Evolutionary conservation across 345 rosid genomes (phyloP), one percentile per base, ranked within the genome.

Genomic region (Eucalyptus sp.): DNA sequence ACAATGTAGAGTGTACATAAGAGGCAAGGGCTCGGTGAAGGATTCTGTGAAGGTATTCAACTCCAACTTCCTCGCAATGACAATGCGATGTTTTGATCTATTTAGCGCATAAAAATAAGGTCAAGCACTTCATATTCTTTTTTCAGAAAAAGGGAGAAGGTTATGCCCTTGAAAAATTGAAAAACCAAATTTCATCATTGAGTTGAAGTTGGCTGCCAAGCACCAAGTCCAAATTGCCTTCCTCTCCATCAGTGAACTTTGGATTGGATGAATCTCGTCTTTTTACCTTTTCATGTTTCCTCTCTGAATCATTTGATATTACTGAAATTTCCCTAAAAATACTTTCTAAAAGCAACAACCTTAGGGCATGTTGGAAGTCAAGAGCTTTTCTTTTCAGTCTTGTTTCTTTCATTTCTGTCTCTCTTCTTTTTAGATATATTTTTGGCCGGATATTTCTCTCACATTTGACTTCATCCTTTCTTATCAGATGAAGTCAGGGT

Each of bases 1-100:
- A 43, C 95, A 94, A 44, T 96, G 99, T 89, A 93, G 97, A 91
- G 98, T 98, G 84, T 96, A 93, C 89, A 96, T 96, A 86, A 95
- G 98, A 92, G 99, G 99, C 89, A 93, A 94, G 92, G 98, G 98
- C 87, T 98, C 99, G 2, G 96, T 97, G 60, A 98, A 98, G 91
- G 99, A 98, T 93, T 87, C 97, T 83, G 90, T 94, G 50, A 96
- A 95, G 98, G 99, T 98, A 94, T 80, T 50, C 81, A n/a, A 62
- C 48, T 89, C 46, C 50, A 20, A 56, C 71, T 50, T 64, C 24
- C 89, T 76, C 8, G 15, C 41, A 20, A 41, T 7, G 13, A 76
- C 84, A 76, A 41, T 76, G 84, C 13, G 29, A 41, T 41, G 84
- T 41, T 20, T 44, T 20, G 48, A 13, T 41, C 48, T 41, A 10